These are phyloP conservation scores for Lactifluus pinguis DNA, from an alignment of 768 basidiomycete species.

Conservation along the genomic window DNA sequence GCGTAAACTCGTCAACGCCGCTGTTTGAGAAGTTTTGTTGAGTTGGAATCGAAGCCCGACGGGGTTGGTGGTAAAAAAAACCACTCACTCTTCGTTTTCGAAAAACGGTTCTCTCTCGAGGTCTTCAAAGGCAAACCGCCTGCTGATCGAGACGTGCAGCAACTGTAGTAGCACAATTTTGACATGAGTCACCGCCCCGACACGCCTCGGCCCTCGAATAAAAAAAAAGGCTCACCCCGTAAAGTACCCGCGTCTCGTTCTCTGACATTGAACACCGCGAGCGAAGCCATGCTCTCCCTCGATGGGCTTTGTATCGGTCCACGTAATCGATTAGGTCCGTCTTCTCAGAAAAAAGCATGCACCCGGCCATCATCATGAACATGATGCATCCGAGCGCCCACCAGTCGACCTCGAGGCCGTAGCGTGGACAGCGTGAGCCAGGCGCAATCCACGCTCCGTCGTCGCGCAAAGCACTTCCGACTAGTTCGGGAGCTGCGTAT, in stretches of 20 bases:
- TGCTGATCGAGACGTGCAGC: conserved; percentile 10
- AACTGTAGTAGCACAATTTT: neutral
- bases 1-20: conserved; percentile 13
- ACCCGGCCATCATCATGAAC: conserved; percentile 16
- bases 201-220: neutral
- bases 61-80: neutral
- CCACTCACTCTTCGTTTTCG: conserved; percentile 13
- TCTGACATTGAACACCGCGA: conserved; percentile 9
- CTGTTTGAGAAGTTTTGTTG: neutral
- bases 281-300: conserved; percentile 14
- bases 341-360: conserved; percentile 17
- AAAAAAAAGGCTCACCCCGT: conserved; percentile 9
- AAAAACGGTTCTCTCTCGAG: conserved; percentile 16
- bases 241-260: conserved; percentile 11
- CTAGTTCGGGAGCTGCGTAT: conserved; percentile 17
- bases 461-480: conserved; percentile 3
- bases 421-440: conserved; percentile 6
- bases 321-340: conserved; percentile 13
- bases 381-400: conserved; percentile 21
- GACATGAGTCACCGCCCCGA: neutral
- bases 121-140: conserved; percentile 17
- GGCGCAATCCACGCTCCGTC: conserved; percentile 15
- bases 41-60: neutral
- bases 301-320: conserved; percentile 5
- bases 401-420: conserved; percentile 20